Evolutionary conservation across 768 basidiomycete genomes (phyloP), one percentile per base, ranked within the genome.

Genomic region (Panaeolus papilionaceus): DNA sequence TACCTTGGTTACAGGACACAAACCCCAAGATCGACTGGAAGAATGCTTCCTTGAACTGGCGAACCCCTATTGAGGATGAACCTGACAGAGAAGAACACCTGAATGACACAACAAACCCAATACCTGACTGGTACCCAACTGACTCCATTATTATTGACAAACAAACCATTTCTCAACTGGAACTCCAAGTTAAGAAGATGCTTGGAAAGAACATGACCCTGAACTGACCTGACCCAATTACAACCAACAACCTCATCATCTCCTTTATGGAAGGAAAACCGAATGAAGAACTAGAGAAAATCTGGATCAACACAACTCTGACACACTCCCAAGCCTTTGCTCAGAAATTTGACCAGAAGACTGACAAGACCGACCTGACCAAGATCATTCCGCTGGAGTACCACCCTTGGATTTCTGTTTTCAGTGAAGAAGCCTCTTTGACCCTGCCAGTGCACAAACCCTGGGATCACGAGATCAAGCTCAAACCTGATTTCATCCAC

Each of bases 391-490:
- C 65, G 0, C 7, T 18, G 28, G n/a, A 38, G 40, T 66, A 33
- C 51, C 63, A 66, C 62, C 0, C 28, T 20, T 66, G 33, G 39
- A 11, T 66, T 23, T 14, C 49, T 1, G 23, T 73, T 0, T 73
- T 71, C 62, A 42, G 51, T 0, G 67, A 71, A 39, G 33, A 69
- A 67, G 66, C 63, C 23, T 63, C 70, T 1, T 47, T 44, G 37
- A 14, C 39, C 40, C 61, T 71, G 6, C 70, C 70, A 37, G 9
- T 12, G 18, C 9, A 23, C 0, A 47, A 51, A n/a, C 33, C 65
- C 1, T 71, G 64, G 28, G 70, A 71, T 38, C 72, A 73, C 39
- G 28, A 58, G 11, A 73, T 73, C 39, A 68, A 71, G 0, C 26
- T 73, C 6, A 69, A 70, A 61, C n/a, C 39, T 12, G 66, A 33